A percentile compares a stretch with the other conserved stretches of the same genome.
These are phyloP conservation scores for Wickerhamomyces canadensis DNA, from an alignment of 805 yeast species.

Conservation along the genomic window DNA sequence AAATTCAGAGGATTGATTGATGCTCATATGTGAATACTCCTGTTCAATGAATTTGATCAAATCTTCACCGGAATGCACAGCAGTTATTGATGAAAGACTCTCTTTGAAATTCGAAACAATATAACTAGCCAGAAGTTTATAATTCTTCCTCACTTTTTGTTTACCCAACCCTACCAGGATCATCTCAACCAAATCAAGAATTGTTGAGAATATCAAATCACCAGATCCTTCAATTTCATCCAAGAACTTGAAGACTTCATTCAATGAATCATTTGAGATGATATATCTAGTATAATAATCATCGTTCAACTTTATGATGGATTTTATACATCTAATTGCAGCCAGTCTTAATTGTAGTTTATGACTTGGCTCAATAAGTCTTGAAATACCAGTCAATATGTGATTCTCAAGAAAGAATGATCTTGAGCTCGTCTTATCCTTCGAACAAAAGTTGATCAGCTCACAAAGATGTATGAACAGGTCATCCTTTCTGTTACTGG, in stretches of 20 bases:
- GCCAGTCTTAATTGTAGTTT: constrained; percentile 55
- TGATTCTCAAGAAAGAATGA: constrained; percentile 58
- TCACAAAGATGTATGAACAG: constrained; percentile 62
- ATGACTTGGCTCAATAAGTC: constrained; percentile 34
- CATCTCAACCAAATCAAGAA: constrained; percentile 61
- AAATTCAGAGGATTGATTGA: not conserved
- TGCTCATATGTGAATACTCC: not conserved
- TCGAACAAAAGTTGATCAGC: constrained; percentile 58
- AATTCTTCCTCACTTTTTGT: constrained; percentile 16
- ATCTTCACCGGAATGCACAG: constrained; percentile 20
- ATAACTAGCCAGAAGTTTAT: constrained; percentile 19
- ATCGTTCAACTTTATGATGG: constrained; percentile 57
- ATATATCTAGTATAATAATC: constrained; percentile 52
- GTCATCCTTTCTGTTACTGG: constrained; percentile 29
- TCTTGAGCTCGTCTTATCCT: constrained; percentile 47
- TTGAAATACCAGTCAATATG: constrained; percentile 50
- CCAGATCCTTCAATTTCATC: constrained; percentile 42
- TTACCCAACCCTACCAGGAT: constrained; percentile 25
- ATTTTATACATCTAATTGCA: constrained; percentile 63
- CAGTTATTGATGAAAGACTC: constrained; percentile 23
- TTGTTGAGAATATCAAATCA: constrained; percentile 68
- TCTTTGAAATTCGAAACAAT: constrained; percentile 15
- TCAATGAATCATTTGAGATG: constrained; percentile 47
- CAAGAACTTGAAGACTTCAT: constrained; percentile 43
- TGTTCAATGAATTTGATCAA: constrained; percentile 14